Conservation (phyloP, 805 yeast genomes). For the Wickerhamomyces rabaulensis region DNA sequence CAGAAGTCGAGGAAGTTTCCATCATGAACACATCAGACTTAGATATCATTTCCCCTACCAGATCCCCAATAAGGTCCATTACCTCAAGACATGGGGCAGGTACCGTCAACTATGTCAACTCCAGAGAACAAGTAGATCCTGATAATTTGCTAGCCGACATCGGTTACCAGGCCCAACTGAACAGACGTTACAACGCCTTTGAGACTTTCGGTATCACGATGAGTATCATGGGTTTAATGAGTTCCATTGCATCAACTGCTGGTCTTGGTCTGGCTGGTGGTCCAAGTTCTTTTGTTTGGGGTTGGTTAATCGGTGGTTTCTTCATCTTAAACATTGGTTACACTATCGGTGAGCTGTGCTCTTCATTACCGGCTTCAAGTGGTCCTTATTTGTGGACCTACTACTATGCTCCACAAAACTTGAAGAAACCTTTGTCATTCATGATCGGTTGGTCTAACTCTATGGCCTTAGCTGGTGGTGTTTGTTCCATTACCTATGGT, state of each 20-base stretch:
- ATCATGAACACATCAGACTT: background rate
- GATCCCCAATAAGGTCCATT: slow-evolving; percentile 2
- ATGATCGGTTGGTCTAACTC: slow-evolving; percentile 61
- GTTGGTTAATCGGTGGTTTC: slow-evolving; percentile 54
- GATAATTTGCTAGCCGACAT: slow-evolving; percentile 26
- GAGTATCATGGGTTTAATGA: slow-evolving; percentile 59
- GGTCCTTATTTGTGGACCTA: slow-evolving; percentile 62
- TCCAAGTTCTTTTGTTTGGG: slow-evolving; percentile 56
- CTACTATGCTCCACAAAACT: slow-evolving; percentile 49
- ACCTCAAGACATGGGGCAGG: slow-evolving; percentile 9
- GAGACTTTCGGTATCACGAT: slow-evolving; percentile 66
- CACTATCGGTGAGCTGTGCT: slow-evolving; percentile 54
- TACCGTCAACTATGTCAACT: slow-evolving; percentile 17
- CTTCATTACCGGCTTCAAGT: slow-evolving; percentile 67
- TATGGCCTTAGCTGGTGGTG: slow-evolving; percentile 54
- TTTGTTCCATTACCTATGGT: slow-evolving; percentile 62
- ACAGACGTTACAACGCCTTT: slow-evolving; percentile 49
- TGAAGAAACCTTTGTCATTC: slow-evolving; percentile 46
- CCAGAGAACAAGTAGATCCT: slow-evolving; percentile 11
- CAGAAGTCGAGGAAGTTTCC: background rate
- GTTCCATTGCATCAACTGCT: slow-evolving; percentile 51
- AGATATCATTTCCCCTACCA: background rate
- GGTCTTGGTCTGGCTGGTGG: slow-evolving; percentile 50
- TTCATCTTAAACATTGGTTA: slow-evolving; percentile 52
- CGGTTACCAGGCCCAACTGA: slow-evolving; percentile 62